phyloP scores from a whole-genome alignment of 306 rosid genomes.

The Rosa persica region DNA sequence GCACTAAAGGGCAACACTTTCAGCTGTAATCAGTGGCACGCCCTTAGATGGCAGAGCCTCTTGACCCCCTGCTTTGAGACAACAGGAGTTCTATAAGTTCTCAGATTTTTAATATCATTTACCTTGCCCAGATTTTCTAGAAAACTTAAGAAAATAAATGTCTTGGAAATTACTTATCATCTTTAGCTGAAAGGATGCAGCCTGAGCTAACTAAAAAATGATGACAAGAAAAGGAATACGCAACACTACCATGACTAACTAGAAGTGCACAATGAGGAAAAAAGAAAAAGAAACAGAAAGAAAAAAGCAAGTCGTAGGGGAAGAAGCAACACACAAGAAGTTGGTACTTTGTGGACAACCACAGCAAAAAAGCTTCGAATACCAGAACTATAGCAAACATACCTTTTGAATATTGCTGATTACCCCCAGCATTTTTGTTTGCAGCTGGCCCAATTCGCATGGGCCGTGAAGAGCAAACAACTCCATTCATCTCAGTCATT shows the following conservation, averaged over 20 bases:
- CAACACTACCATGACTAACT: not conserved
- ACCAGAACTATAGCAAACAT: not conserved
- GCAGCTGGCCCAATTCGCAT: conserved; percentile 96
- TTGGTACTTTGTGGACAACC: not conserved
- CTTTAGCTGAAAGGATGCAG: conserved; percentile 47
- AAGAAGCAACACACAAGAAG: not conserved
- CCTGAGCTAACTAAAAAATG: conserved; percentile 26
- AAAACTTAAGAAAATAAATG: conserved; percentile 61
- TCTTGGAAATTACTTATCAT: conserved; percentile 45
- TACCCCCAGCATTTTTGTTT: conserved; percentile 63
- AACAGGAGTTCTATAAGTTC: conserved; percentile 81
- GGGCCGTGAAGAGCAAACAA: conserved; percentile 78
- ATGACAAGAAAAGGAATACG: conserved; percentile 11
- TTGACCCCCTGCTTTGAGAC: conserved; percentile 97
- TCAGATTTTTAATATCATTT: conserved; percentile 43
- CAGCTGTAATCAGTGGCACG: conserved; percentile 96
- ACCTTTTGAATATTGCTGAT: conserved; percentile 71
- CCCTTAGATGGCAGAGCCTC: conserved; percentile 97
- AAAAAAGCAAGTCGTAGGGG: not conserved
- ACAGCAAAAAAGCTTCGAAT: not conserved
- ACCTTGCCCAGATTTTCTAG: conserved; percentile 57
- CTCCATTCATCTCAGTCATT: conserved; percentile 96
- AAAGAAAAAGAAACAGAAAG: not conserved
- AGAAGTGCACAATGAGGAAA: not conserved
- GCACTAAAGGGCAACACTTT: conserved; percentile 85